Evolutionary conservation across 2,329 filamentous ascomycete genomes (phyloP).

Genomic region (Pestalotiopsis sp.): DNA sequence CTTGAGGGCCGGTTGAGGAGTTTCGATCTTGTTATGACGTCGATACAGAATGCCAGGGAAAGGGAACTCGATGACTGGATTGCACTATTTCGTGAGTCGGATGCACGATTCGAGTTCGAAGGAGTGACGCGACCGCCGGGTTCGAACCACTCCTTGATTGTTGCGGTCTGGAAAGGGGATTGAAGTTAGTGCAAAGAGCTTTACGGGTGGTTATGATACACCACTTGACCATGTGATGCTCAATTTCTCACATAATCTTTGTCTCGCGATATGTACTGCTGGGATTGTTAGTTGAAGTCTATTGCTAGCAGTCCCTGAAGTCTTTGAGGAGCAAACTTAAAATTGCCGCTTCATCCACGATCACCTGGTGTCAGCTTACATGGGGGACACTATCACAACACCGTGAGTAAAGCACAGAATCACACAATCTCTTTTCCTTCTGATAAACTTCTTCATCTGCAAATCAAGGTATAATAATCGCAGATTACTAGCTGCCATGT

Average conservation of each 20-base stretch:
- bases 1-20: background rate
- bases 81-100: background rate
- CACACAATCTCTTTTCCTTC: no score
- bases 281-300: background rate
- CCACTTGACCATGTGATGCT: background rate
- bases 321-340: background rate
- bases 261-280: background rate
- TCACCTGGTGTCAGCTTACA: background rate
- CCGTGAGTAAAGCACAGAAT: background rate
- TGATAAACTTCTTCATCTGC: no score
- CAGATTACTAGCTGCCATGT: background rate
- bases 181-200: background rate
- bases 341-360: background rate
- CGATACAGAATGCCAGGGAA: background rate
- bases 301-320: background rate
- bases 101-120: background rate
- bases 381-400: background rate
- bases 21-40: background rate
- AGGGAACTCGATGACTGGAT: background rate
- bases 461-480: no score
- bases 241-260: background rate
- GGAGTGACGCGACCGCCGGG: background rate
- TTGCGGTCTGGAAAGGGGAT: background rate
- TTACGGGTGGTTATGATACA: no score
- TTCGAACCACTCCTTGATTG: background rate